Base-by-base conservation (phyloP, 2,329 filamentous ascomycete species). In the Fusarium falciforme region DNA sequence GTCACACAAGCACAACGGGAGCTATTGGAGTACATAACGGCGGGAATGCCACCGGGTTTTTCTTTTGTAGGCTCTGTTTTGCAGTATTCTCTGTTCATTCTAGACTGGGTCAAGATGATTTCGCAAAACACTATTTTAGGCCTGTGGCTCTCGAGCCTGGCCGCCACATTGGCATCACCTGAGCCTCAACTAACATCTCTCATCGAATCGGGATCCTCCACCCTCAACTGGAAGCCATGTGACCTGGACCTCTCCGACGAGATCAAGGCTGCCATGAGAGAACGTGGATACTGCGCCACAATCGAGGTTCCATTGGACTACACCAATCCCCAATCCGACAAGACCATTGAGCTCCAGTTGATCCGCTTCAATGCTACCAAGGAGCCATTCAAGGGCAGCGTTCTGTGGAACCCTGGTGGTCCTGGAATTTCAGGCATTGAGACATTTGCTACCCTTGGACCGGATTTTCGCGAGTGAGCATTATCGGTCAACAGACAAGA, bases 271-370 rank as follows among this genome's bases (percentile, higher is more conserved):
- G 57, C 57, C 29, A 64, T 59, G 35, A 58, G 20, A 9, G 52
- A 31, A 14, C 52, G 25, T 5, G 49, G 36, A 73, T 68, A 81
- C 35, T 84, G 83, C 71, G 80, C 76, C 27, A 80, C 72, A 22
- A 61, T 85, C 20, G 44, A 65, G 0, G 83, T 84, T 0, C 83
- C 83, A 1, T 80, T 84, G 8, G 83, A 84, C 70, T 85, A 85
- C 67, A 79, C 80, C 8, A 47, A 77, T 9, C 33, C 40, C 1
- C 57, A 73, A 29, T 77, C 71, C n/a, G 75, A 71, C 31, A 67
- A 79, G 54, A 82, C 77, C 1, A 61, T 83, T 7, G 64, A 67
- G 4, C 74, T 84, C 8, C 73, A 80, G 16, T 72, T 84, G 3
- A 47, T 81, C 42, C 81, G 71, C 33, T 72, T 81, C 6, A 75